Base-by-base conservation (phyloP, 2,329 filamentous ascomycete species). In the Cordyceps farinosa region DNA sequence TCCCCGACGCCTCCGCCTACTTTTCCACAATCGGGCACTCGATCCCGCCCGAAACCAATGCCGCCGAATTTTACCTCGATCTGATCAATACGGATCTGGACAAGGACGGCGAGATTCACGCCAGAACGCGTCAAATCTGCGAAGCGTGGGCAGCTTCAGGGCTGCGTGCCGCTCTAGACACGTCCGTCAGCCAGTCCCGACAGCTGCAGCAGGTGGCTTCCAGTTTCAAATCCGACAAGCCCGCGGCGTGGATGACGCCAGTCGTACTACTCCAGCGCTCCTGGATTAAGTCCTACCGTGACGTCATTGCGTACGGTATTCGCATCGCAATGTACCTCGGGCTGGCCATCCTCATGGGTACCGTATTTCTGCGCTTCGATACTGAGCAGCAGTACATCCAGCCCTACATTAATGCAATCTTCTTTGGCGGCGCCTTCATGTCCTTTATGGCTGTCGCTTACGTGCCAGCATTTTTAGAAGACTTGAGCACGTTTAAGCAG, bases 361-460 rank as follows among this genome's bases (percentile, higher is more conserved):
- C 92, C 0, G 90, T 96, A 13, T 96, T 90, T 88, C 78, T 96
- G 15, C 86, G 91, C 6, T 80, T 96, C 3, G 77, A 82, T 4
- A 81, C 88, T 0, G 78, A 81, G 0, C 91, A 96, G 72, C 78
- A 82, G 62, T 89, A 89, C 64, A 94, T 96, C 68, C 88, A 91
- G 69, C 87, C 91, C 0, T 90, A 91, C 69, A 91, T 87, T 74
- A 96, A 96, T 72, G 90, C 90, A 54, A 90, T 96, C 58, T 89
- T 90, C 80, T 90, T 90, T 69, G 87, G 88, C 17, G 85, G 83
- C 0, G 89, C 88, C 1, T 91, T 91, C 75, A 90, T 91, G 86
- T 89, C 86, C 47, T 91, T 91, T 76, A 91, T 91, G 88, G 88
- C 88, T 0, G 87, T 96, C 1, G 92, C 92, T 0, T 96, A 96